Evolutionary conservation across 1,284 basidiomycete species (phyloP).

Genomic region (Earliella scabrosa): DNA sequence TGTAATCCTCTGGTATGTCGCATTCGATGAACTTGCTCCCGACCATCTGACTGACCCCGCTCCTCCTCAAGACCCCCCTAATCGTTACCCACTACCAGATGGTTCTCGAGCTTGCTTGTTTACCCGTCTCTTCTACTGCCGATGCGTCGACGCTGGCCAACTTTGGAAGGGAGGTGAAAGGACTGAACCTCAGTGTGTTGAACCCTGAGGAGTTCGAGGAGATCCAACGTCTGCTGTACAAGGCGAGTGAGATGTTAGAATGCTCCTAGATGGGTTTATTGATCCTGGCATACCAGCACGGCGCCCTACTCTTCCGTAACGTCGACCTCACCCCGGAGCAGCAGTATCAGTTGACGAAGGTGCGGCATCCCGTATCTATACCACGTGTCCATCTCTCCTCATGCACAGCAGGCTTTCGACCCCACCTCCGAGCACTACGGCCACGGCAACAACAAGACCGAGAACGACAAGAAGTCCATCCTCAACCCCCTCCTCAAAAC

Average conservation of each 20-base stretch:
- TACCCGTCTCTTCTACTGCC: conserved; percentile 52
- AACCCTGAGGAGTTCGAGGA: conserved; percentile 51
- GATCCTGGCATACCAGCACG: conserved; percentile 56
- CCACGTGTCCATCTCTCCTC: neutral
- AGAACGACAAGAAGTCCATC: conserved; percentile 71
- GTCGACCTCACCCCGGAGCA: conserved; percentile 76
- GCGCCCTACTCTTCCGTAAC: conserved; percentile 76
- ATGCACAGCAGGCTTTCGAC: conserved; percentile 64
- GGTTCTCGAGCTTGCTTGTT: conserved; percentile 45
- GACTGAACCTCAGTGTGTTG: conserved; percentile 50
- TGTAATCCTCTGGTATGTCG: no score
- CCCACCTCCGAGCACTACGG: conserved; percentile 76
- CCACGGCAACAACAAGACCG: conserved; percentile 85
- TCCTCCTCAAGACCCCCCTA: no score
- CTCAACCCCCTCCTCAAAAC: conserved; percentile 87
- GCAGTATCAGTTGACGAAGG: conserved; percentile 84
- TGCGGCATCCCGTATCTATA: conserved; percentile 26
- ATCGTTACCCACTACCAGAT: no score
- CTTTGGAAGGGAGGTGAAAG: conserved; percentile 57
- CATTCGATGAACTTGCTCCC: no score
- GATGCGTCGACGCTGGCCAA: conserved; percentile 50
- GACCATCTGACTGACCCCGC: no score
- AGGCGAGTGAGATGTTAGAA: conserved; percentile 37
- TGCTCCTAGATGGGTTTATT: neutral
- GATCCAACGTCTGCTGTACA: conserved; percentile 56